These are phyloP conservation scores for Curvularia eragrostidis DNA, from an alignment of 2,329 filamentous ascomycete genomes.

Conservation along the genomic window DNA sequence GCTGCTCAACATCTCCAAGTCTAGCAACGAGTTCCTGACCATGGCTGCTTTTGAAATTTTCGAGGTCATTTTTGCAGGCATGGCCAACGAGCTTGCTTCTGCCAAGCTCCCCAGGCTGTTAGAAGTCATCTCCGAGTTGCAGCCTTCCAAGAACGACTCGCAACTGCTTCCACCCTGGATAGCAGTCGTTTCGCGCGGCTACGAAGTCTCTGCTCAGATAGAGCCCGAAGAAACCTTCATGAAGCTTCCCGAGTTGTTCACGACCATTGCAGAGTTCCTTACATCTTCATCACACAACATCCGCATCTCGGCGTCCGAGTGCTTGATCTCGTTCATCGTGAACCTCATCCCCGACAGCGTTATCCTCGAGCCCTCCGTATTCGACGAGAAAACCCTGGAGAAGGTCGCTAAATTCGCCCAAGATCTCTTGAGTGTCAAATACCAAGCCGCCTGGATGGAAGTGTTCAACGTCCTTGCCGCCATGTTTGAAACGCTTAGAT, in stretches of 20 bases:
- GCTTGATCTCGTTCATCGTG: constrained; percentile 87
- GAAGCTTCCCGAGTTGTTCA: constrained; percentile 85
- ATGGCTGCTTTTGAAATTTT: constrained; percentile 98
- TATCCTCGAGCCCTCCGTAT: constrained; percentile 86
- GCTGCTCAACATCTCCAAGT: constrained; percentile 84
- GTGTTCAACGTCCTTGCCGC: constrained; percentile 88
- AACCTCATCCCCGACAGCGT: constrained; percentile 87
- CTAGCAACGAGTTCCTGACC: constrained; percentile 92
- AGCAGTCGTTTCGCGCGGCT: constrained; percentile 90
- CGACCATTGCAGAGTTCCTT: constrained; percentile 79
- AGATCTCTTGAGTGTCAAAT: constrained; percentile 83
- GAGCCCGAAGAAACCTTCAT: constrained; percentile 90
- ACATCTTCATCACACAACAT: constrained; percentile 91
- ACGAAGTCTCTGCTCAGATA: constrained; percentile 89
- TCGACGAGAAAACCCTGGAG: constrained; percentile 87
- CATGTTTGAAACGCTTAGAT: constrained; percentile 85
- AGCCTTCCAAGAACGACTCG: constrained; percentile 90
- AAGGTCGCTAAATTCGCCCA: constrained; percentile 77
- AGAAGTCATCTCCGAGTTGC: constrained; percentile 89
- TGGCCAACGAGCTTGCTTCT: constrained; percentile 86
- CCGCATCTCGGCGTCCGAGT: constrained; percentile 91
- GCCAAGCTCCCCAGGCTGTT: constrained; percentile 87
- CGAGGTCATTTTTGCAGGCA: constrained; percentile 92
- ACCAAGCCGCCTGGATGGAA: constrained; percentile 92
- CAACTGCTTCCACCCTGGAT: constrained; percentile 96